Percentiles rank a stretch among this genome's conserved stretches.
phyloP scores from a whole-genome alignment of 2,329 filamentous ascomycete species.

The Scopulariopsis brevicaulis region DNA sequence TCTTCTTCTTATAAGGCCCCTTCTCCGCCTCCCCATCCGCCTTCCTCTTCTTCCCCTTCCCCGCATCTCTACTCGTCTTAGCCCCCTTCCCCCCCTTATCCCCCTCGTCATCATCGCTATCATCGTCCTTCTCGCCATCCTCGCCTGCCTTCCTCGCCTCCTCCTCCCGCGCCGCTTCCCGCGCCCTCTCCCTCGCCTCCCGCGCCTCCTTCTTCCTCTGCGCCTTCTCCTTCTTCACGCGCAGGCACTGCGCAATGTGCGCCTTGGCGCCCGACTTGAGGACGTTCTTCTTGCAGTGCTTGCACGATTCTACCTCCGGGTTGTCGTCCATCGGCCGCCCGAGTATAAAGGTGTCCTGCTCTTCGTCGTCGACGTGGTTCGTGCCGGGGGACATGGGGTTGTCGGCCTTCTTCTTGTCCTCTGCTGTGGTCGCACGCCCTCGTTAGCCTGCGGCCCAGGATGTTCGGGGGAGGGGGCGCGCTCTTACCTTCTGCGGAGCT shows the following conservation, averaged over 20 bases:
- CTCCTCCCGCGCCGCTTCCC: slow-evolving; percentile 47
- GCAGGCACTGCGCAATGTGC: slow-evolving; percentile 76
- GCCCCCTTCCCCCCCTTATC: slow-evolving; percentile 31
- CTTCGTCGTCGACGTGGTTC: slow-evolving; percentile 62
- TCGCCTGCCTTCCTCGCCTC: slow-evolving; percentile 40
- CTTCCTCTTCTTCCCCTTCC: slow-evolving; percentile 69
- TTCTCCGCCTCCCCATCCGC: slow-evolving; percentile 69
- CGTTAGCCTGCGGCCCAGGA: neutral
- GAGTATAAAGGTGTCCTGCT: slow-evolving; percentile 69
- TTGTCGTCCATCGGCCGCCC: slow-evolving; percentile 72
- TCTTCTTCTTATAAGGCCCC: slow-evolving; percentile 81
- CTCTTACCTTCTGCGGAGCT: slow-evolving; percentile 1
- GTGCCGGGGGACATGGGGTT: slow-evolving; percentile 44
- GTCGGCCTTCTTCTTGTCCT: slow-evolving; percentile 27
- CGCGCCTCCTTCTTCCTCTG: slow-evolving; percentile 66
- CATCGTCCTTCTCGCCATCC: slow-evolving; percentile 36
- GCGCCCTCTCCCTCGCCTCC: slow-evolving; percentile 56
- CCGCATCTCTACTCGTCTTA: slow-evolving; percentile 23
- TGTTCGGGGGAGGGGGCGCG: neutral
- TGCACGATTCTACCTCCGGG: slow-evolving; percentile 74
- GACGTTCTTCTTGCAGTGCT: slow-evolving; percentile 86
- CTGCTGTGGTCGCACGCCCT: slow-evolving; percentile 17
- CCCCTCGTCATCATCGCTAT: slow-evolving; percentile 28
- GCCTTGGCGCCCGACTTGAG: slow-evolving; percentile 62
- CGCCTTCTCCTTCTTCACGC: slow-evolving; percentile 73